A percentile compares a stretch with the other conserved stretches of the same genome.
Evolutionary conservation across 305 asterid species (phyloP).

Genomic region (Fraxinus velutina): DNA sequence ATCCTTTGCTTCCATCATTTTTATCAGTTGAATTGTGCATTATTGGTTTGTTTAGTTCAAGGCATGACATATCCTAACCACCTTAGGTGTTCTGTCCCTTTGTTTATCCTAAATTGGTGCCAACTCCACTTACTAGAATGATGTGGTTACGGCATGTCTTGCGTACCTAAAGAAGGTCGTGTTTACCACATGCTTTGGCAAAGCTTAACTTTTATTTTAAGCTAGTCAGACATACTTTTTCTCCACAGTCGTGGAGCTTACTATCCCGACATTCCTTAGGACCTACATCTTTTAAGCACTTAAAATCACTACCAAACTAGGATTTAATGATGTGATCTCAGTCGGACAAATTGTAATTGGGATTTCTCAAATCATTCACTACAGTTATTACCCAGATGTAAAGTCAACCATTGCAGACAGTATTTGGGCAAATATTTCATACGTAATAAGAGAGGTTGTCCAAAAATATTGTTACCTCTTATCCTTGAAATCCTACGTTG

Average conservation of each 20-base stretch:
- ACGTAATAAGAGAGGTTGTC: not conserved
- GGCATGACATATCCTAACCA: not conserved
- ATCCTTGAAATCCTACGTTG: not conserved
- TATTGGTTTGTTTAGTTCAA: not conserved
- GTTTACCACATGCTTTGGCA: not conserved
- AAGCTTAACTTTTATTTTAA: not conserved
- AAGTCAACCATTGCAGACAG: not conserved
- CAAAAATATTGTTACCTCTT: not conserved
- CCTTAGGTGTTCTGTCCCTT: not conserved
- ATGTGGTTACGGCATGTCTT: not conserved
- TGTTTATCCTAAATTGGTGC: not conserved
- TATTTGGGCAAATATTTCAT: not conserved
- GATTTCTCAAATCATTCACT: not conserved
- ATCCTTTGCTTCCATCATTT: not conserved
- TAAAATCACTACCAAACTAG: not conserved
- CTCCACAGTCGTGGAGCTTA: not conserved
- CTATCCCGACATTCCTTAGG: not conserved
- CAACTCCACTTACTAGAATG: not conserved
- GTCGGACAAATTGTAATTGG: not conserved
- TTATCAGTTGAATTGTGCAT: not conserved
- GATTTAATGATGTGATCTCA: not conserved
- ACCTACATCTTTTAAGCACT: not conserved
- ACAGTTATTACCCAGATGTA: not conserved
- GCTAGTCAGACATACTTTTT: not conserved
- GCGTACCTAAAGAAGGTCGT: not conserved